Evolutionary conservation across 345 rosid genomes (phyloP).

Genomic region (Ceriops zippeliana): DNA sequence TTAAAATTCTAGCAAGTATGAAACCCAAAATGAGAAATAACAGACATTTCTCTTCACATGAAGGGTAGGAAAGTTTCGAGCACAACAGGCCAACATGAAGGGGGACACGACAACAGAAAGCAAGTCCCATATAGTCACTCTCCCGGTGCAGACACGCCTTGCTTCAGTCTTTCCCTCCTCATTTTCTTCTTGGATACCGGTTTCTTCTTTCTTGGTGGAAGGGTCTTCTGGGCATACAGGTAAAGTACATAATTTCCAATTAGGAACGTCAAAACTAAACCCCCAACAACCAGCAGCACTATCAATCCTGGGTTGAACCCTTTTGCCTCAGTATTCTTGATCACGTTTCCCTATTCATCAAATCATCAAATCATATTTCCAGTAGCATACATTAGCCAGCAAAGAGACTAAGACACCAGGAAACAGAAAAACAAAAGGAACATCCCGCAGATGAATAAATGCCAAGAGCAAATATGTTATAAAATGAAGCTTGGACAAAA

Average conservation of each 20-base stretch:
- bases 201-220: conserved; percentile 68
- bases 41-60: conserved; percentile 13
- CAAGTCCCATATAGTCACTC: conserved; percentile 34
- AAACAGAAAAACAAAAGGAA: background rate
- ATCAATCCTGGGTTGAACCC: conserved; percentile 75
- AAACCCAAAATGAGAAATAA: background rate
- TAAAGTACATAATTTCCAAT: conserved; percentile 61
- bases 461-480: background rate
- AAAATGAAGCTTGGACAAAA: background rate
- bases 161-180: conserved; percentile 73
- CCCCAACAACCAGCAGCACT: conserved; percentile 62
- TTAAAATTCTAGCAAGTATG: conserved; percentile 15
- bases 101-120: background rate
- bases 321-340: conserved; percentile 31
- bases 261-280: conserved; percentile 55
- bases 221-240: conserved; percentile 59
- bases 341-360: conserved; percentile 20
- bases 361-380: background rate
- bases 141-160: conserved; percentile 77
- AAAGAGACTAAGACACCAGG: background rate
- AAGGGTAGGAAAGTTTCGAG: conserved; percentile 16
- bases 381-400: background rate
- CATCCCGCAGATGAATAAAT: background rate
- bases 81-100: conserved; percentile 13
- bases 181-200: conserved; percentile 80